These are phyloP conservation scores for Suhomyces bribrorum DNA, from an alignment of 1,139 yeast genomes.

Conservation along the genomic window DNA sequence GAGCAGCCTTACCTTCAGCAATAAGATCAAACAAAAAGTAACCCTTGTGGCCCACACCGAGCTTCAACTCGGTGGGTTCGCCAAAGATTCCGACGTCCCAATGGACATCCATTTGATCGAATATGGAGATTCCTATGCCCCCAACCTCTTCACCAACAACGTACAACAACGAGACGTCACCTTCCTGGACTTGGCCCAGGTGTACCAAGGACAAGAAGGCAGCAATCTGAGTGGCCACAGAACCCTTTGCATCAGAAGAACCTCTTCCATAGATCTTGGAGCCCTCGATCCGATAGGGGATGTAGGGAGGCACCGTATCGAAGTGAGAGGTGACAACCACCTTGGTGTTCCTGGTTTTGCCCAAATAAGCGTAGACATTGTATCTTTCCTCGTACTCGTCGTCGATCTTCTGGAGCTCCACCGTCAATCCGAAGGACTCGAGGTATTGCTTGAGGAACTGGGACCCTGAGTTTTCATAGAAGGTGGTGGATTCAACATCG, in stretches of 20 bases:
- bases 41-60: conserved; percentile 75
- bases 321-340: conserved; percentile 64
- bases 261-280: conserved; percentile 64
- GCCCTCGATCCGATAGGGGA: conserved; percentile 54
- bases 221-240: conserved; percentile 62
- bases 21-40: conserved; percentile 40
- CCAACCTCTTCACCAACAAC: conserved; percentile 72
- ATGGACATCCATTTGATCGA: conserved; percentile 39
- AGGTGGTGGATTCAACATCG: conserved; percentile 17
- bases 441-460: conserved; percentile 35
- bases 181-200: conserved; percentile 42
- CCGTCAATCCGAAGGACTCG: conserved; percentile 47
- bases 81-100: conserved; percentile 72
- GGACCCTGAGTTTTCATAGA: conserved; percentile 16
- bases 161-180: conserved; percentile 59
- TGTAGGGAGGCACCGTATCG: conserved; percentile 71
- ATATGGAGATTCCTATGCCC: conserved; percentile 61
- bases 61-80: conserved; percentile 70
- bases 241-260: conserved; percentile 66
- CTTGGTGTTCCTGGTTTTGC: conserved; percentile 45
- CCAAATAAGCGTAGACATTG: conserved; percentile 61
- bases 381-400: conserved; percentile 32
- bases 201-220: conserved; percentile 49
- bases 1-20: conserved; percentile 61
- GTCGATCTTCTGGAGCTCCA: conserved; percentile 44